Evolutionary conservation across 768 basidiomycete species (phyloP).

Genomic region (Russula emetica): DNA sequence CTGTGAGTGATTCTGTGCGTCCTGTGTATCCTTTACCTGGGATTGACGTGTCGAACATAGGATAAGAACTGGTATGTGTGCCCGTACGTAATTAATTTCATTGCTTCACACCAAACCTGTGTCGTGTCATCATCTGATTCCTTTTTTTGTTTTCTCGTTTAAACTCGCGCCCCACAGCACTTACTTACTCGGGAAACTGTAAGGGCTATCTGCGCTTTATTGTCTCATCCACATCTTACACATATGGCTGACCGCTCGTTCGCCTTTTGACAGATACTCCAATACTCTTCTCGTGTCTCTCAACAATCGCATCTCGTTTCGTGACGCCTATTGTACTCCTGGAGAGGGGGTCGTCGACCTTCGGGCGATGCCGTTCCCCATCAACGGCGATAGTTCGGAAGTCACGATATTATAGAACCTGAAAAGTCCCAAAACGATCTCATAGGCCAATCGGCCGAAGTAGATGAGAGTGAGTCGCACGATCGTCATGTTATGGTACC

Average conservation of each 20-base stretch:
- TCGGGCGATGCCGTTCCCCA: too few species aligned
- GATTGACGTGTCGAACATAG: neutral
- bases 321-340: neutral
- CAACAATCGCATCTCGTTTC: constrained; percentile 25
- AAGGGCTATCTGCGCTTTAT: neutral
- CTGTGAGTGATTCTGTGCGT: neutral
- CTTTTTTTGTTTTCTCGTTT: neutral
- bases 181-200: constrained; percentile 17
- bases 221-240: neutral
- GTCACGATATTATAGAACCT: neutral
- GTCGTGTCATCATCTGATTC: too few species aligned
- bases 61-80: neutral
- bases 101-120: neutral
- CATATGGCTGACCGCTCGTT: neutral
- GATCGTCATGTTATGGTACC: neutral
- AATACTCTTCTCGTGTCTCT: constrained; percentile 32
- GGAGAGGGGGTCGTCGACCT: too few species aligned
- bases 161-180: neutral
- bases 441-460: neutral
- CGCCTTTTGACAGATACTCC: constrained; percentile 20
- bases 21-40: neutral
- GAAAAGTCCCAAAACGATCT: neutral
- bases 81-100: neutral
- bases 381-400: too few species aligned
- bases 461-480: neutral